Evolutionary conservation across 768 basidiomycete species (phyloP), one percentile per base, ranked within the genome.

Genomic region (Tephrocybe sp.): DNA sequence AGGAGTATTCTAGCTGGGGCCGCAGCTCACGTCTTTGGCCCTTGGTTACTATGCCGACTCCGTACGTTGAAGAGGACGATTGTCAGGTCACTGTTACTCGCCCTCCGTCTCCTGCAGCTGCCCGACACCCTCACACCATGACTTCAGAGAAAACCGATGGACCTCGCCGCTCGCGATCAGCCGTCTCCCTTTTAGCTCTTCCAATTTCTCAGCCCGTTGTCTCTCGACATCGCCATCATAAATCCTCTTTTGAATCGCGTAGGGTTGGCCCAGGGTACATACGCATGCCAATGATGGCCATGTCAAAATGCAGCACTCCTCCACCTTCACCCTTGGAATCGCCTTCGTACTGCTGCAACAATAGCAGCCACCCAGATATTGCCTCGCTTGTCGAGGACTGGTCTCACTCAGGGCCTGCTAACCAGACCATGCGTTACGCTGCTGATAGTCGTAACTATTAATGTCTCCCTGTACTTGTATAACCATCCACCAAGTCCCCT

Each of bases 331-430:
- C 83, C 0, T 72, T 76, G 3, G 72, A 79, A 3, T 71, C 76
- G 4, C 80, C 83, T 1, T 73, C 76, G 8, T 69, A 84, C 15
- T 73, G 79, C 44, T 72, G 75, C n/a, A 65, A 68, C 43, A 55
- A 36, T 33, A 67, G 63, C 17, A 86, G 83, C 53, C 80, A 85
- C 59, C 71, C 82, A 10, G 80, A 83, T 59, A 75, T 88, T 38
- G 64, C 73, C n/a, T 72, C 76, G 6, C 73, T 88, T 15, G 80
- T 85, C 48, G 70, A 81, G 50, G 73, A 81, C 45, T 89, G 82
- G 82, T 66, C 78, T 1, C 63, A 67, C 8, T 63, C 71, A 6
- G 84, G 86, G 4, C 83, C 85, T 8, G 84, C 83, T 32, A 83
- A 83, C 57, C 71, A 78, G 64, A 85, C 83, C 15, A 64, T 68